These are phyloP conservation scores for Termitomyces sp. DNA, from an alignment of 768 basidiomycete species.

Conservation along the genomic window DNA sequence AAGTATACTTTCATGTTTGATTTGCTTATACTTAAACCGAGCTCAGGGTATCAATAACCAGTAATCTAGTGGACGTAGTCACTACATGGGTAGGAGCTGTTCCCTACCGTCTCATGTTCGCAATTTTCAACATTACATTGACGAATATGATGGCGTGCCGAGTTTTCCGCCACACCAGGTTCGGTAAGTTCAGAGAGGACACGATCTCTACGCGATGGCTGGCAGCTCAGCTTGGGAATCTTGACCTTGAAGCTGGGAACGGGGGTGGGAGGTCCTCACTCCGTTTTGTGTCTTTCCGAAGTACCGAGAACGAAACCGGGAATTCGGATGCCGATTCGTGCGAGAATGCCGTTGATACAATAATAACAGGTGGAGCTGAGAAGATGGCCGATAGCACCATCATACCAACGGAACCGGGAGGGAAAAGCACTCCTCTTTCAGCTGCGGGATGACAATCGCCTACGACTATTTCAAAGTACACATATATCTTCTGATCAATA, in stretches of 20 bases:
- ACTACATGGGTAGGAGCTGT: slow-evolving; percentile 3
- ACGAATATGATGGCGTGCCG: slow-evolving; percentile 17
- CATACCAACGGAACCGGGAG: background rate
- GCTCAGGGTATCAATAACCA: slow-evolving; percentile 13
- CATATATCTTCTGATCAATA: background rate
- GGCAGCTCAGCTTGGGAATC: background rate
- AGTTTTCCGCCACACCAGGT: slow-evolving; percentile 14
- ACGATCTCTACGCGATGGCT: background rate
- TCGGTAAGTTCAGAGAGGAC: slow-evolving; percentile 12
- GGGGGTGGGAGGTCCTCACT: background rate
- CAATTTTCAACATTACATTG: slow-evolving; percentile 4
- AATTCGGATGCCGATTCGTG: background rate
- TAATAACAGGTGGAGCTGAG: background rate
- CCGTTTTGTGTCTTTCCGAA: background rate
- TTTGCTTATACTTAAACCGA: background rate
- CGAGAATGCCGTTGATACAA: background rate
- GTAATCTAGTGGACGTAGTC: slow-evolving; percentile 8
- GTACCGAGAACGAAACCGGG: background rate
- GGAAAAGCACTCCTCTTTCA: background rate
- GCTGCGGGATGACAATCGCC: background rate
- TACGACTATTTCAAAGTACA: background rate
- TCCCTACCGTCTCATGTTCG: slow-evolving; percentile 12
- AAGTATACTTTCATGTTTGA: slow-evolving; percentile 5
- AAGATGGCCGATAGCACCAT: background rate
- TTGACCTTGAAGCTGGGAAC: slow-evolving; percentile 1